phyloP scores from a whole-genome alignment of 2,329 filamentous ascomycete genomes.

The Colletotrichum truncatum region DNA sequence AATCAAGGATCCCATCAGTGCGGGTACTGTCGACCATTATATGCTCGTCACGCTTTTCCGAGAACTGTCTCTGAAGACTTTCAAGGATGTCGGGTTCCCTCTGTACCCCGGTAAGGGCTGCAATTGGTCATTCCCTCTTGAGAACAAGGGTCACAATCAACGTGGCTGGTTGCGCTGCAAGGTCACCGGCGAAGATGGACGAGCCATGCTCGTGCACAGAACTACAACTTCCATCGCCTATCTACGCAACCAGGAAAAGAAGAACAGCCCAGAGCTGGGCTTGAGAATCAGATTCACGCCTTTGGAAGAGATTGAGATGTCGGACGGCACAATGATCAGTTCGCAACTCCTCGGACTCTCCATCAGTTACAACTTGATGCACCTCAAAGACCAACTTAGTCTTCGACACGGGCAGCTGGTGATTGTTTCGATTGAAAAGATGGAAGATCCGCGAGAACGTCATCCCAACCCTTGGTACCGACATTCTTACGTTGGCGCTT shows the following conservation, averaged over 20 bases:
- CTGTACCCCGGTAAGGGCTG: not conserved
- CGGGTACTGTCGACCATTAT: too few species aligned
- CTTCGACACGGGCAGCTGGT: not conserved
- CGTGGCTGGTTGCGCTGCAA: not conserved
- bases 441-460: not conserved
- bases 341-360: not conserved
- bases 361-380: not conserved
- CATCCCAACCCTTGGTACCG: not conserved
- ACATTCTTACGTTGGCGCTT: not conserved
- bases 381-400: not conserved
- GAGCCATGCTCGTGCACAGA: not conserved
- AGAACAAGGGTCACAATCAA: not conserved
- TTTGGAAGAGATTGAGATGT: not conserved
- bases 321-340: not conserved
- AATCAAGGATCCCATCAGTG: too few species aligned
- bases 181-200: not conserved
- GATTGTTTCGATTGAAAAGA: not conserved
- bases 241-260: not conserved
- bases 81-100: not conserved
- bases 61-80: not conserved
- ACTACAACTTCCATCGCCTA: not conserved
- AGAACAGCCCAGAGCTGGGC: not conserved
- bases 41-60: not conserved
- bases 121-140: not conserved
- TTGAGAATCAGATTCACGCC: not conserved